These are phyloP conservation scores for Dovyalis caffra DNA, from an alignment of 345 rosid genomes.

Conservation along the genomic window DNA sequence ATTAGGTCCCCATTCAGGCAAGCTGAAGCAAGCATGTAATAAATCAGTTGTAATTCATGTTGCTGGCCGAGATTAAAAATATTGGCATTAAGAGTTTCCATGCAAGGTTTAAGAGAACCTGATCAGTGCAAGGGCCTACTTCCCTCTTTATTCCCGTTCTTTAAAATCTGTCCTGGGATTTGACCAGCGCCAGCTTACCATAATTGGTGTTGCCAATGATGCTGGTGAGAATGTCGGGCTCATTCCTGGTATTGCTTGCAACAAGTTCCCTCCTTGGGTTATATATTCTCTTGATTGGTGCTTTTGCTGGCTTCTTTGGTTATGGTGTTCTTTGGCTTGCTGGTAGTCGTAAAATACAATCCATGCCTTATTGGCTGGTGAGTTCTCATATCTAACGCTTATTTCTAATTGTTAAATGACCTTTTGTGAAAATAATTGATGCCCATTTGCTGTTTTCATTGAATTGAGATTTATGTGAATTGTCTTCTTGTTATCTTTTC, in stretches of 20 bases:
- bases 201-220: conserved; percentile 75
- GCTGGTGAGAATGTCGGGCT: conserved; percentile 66
- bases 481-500: background rate
- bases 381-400: conserved; percentile 15
- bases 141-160: conserved; percentile 71
- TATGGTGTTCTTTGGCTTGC: conserved; percentile 70
- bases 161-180: conserved; percentile 66
- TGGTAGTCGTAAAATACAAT: conserved; percentile 37
- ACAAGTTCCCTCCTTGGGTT: conserved; percentile 67
- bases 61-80: no score
- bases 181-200: conserved; percentile 62
- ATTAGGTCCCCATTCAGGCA: no score
- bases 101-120: no score
- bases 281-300: conserved; percentile 54
- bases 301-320: conserved; percentile 54
- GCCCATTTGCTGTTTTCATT: background rate
- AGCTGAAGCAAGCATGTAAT: no score
- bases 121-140: no score
- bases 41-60: no score
- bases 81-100: no score
- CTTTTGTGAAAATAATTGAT: background rate
- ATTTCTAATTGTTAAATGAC: background rate
- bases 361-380: conserved; percentile 73
- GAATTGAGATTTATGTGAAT: background rate
- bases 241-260: conserved; percentile 62